A percentile compares a stretch with the other conserved stretches of the same genome.
Evolutionary conservation across 768 basidiomycete species (phyloP).

Genomic region (Hericium rajendrae): DNA sequence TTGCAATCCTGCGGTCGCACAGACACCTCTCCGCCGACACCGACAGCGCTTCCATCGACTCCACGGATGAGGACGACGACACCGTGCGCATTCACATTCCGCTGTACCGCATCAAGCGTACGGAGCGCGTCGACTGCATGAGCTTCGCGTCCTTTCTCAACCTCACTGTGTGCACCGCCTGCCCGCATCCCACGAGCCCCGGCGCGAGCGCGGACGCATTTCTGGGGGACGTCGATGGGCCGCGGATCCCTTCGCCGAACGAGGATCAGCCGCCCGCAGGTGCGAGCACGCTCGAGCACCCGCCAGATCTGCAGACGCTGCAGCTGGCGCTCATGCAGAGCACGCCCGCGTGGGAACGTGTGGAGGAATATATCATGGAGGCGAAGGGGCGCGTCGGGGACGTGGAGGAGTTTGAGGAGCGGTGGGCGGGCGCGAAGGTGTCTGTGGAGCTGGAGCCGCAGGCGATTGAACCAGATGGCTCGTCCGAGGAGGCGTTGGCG

Average conservation of each 20-base stretch:
- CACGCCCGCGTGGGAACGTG: constrained; percentile 1
- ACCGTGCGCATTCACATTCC: constrained; percentile 41
- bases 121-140: constrained; percentile 12
- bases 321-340: constrained; percentile 9
- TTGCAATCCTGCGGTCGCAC: constrained; percentile 17
- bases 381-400: background rate
- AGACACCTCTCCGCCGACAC: background rate
- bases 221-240: background rate
- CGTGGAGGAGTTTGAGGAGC: background rate
- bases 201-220: background rate
- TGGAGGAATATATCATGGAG: background rate
- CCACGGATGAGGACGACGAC: constrained; percentile 21
- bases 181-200: background rate
- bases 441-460: constrained; percentile 10
- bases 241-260: background rate
- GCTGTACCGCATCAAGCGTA: constrained; percentile 26
- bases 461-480: background rate
- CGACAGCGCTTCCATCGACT: background rate
- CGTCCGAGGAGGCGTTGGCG: background rate
- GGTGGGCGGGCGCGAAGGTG: constrained; percentile 10
- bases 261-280: background rate
- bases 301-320: constrained; percentile 3
- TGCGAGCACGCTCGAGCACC: background rate
- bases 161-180: constrained; percentile 6
- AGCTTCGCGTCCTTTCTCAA: constrained; percentile 14